Percentiles rank a stretch among this genome's conserved stretches.
phyloP scores from a whole-genome alignment of 192 early-diverging fungal genomes.

The Podila horticola region DNA sequence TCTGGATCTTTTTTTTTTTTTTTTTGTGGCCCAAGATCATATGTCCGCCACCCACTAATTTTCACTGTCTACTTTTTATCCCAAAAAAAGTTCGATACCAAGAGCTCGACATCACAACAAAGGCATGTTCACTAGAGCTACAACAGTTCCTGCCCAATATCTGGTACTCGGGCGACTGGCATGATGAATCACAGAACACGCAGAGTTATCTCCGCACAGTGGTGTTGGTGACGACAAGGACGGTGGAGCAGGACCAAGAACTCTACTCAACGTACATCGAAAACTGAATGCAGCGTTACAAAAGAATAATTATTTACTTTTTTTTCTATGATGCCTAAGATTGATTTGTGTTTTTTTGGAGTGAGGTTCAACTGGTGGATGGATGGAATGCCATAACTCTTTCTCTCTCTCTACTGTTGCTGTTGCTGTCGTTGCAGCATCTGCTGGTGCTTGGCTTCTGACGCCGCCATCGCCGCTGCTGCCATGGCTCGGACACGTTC shows the following conservation, averaged over 20 bases:
- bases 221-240: conserved; percentile 41
- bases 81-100: conserved; percentile 50
- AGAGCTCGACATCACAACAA: conserved; percentile 51
- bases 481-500: conserved; percentile 50
- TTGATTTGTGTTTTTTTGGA: no score
- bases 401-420: background rate
- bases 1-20: no score
- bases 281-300: background rate
- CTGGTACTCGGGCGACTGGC: conserved; percentile 43
- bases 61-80: no score
- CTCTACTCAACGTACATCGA: conserved; percentile 62
- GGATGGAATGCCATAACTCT: no score
- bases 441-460: conserved; percentile 45
- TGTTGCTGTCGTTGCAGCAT: conserved; percentile 19
- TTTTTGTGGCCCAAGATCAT: no score
- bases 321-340: no score
- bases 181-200: conserved; percentile 3
- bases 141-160: conserved; percentile 59
- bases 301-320: background rate
- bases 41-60: no score
- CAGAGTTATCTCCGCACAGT: conserved; percentile 41
- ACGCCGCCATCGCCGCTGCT: conserved; percentile 46
- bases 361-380: background rate
- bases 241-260: conserved; percentile 47
- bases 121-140: conserved; percentile 35